These are phyloP conservation scores for Discostella stelligeroides DNA, from an alignment of 108 stramenopile genomes.

Conservation along the genomic window DNA sequence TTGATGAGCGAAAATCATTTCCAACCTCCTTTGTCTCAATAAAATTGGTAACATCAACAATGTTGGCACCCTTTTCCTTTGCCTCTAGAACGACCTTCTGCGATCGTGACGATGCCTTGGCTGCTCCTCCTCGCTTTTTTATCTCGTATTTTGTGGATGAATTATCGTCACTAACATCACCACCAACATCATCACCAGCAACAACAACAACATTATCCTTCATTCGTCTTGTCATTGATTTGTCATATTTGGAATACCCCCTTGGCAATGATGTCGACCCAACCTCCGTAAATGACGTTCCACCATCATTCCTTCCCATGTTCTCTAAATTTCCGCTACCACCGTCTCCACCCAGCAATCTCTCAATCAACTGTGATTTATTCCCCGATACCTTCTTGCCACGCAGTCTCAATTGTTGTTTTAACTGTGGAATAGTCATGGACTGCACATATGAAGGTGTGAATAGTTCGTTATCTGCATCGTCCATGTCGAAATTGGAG, in stretches of 20 bases:
- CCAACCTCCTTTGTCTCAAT: slow-evolving; percentile 66
- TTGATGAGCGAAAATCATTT: slow-evolving; percentile 48
- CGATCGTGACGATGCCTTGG: slow-evolving; percentile 9
- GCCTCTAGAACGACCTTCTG: slow-evolving; percentile 43
- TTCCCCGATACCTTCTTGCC: slow-evolving; percentile 71
- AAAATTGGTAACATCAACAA: slow-evolving; percentile 78
- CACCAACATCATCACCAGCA: too few species aligned
- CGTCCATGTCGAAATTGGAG: slow-evolving; percentile 28
- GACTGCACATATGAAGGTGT: slow-evolving; percentile 43
- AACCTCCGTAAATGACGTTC: not conserved
- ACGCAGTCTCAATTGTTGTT: slow-evolving; percentile 80
- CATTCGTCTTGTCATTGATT: not conserved
- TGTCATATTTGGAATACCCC: slow-evolving; percentile 29
- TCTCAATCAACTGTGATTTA: slow-evolving; percentile 66
- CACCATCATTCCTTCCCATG: not conserved
- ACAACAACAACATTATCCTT: not conserved
- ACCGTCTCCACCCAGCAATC: slow-evolving; percentile 56
- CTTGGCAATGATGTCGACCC: not conserved
- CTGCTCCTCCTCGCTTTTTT: not conserved
- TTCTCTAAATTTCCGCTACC: not conserved
- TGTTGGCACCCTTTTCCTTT: slow-evolving; percentile 63
- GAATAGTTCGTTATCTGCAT: slow-evolving; percentile 25
- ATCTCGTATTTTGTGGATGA: not conserved
- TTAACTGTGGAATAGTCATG: slow-evolving; percentile 72
- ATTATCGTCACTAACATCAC: not conserved